Base-by-base conservation (phyloP, 257 asterid species). In the Solanum sitiens region DNA sequence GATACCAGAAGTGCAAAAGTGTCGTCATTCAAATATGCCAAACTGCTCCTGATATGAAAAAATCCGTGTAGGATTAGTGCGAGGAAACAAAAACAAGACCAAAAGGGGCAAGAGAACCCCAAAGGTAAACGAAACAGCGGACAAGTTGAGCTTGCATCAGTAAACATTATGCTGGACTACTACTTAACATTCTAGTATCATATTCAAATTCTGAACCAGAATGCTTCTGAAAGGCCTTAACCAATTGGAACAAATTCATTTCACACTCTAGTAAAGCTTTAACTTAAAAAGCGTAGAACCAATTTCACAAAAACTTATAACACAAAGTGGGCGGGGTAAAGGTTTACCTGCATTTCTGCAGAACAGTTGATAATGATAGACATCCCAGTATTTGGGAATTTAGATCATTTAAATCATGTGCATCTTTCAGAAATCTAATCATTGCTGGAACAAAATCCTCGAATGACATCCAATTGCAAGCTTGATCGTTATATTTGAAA, bases 361-460 rank as follows among this genome's bases (percentile, higher is more conserved):
- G 80, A 84, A 94, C 88, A 65, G 93, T 92, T 45, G 90, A 86
- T 88, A 93, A 80, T 87, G 96, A 83, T 20, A 87, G 87, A 89
- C 98, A 95, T 85, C 99, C 99, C 42, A 83, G 88, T 91, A 89
- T 90, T 93, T 89, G 92, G n/a, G 98, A 98, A 89, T 93, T 94
- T 87, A 67, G 89, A 42, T 95, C 98, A 79, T 44, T 89, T 87
- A 67, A 70, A 23, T 88, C 89, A 30, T 16, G 83, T 77, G 99
- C 98, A 80, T 92, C 94, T 92, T 91, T 95, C 93, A 97, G 61
- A 88, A 95, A 95, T 77, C 90, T 71, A 65, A 93, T 71, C 59
- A 95, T 89, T 83, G 92, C 86, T 61, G 45, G 90, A 84, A 91
- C 70, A 11, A 93, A 88, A 87, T 90, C 90, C 67, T 83, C 90